phyloP scores from a whole-genome alignment of 2,329 filamentous ascomycete genomes.

The Zopfia rhizophila region DNA sequence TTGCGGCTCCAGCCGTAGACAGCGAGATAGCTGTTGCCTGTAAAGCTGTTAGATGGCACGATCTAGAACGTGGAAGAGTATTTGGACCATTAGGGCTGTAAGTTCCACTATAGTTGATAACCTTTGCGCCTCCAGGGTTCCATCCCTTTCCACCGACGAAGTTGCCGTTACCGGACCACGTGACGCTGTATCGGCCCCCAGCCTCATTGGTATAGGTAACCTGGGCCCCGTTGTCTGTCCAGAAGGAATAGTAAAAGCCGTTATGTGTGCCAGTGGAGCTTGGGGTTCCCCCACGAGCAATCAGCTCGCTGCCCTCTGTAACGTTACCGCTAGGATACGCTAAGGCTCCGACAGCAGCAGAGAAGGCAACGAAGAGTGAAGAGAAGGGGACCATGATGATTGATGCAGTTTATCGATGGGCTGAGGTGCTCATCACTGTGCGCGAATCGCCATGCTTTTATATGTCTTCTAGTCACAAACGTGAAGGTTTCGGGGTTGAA shows the following conservation, averaged over 20 bases:
- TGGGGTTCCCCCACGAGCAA: constrained; percentile 52
- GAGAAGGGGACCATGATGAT: constrained; percentile 55
- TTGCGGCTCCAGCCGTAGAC: constrained; percentile 68
- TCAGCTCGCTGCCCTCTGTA: constrained; percentile 46
- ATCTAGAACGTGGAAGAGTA: too few relatives aligned
- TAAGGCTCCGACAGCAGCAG: constrained; percentile 46
- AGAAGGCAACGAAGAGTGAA: constrained; percentile 51
- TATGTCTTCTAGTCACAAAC: too few relatives aligned
- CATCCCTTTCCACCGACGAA: constrained; percentile 69
- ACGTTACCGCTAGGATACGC: constrained; percentile 51
- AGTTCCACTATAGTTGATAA: constrained; percentile 58
- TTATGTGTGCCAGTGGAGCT: constrained; percentile 64
- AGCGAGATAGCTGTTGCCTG: constrained; percentile 64
- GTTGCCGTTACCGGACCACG: constrained; percentile 64
- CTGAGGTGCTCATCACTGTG: not conserved
- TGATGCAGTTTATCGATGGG: not conserved
- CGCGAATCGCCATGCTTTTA: not conserved
- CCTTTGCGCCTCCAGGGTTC: constrained; percentile 63
- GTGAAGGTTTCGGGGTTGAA: constrained; percentile 1
- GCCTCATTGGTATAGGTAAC: constrained; percentile 67
- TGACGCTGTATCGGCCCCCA: constrained; percentile 62
- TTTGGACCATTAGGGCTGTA: constrained; percentile 58
- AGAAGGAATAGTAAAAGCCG: constrained; percentile 71
- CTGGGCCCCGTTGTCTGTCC: constrained; percentile 64
- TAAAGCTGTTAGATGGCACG: too few relatives aligned